Evolutionary conservation across 1,139 yeast genomes (phyloP), one percentile per base, ranked within the genome.

Genomic region (Saccharomyces hybrid): DNA sequence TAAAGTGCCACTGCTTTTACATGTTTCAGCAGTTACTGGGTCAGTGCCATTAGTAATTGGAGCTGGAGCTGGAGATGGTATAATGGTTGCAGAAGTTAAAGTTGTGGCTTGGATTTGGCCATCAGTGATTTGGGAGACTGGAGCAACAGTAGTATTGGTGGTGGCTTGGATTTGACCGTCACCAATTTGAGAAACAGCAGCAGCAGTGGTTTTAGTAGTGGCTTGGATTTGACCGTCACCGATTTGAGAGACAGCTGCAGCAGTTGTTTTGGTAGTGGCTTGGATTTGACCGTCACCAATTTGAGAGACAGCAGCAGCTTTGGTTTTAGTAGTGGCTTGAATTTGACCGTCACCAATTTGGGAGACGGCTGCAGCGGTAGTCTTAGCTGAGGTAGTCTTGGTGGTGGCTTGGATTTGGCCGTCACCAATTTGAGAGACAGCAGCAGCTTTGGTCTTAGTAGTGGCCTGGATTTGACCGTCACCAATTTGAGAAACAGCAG

Each of bases 51-150:
- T 61, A 5, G 44, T 38, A 32, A 88, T 89, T 57, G 88, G 88
- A 32, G 68, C 61, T 57, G 73, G 71, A 52, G 34, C 69, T 51
- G 51, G 69, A n/a, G 23, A 77, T 84, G 88, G 72, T 87, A 86
- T 62, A 69, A 88, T 88, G 70, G 84, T 88, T 65, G 84, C 84
- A 75, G 84, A 89, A 82, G 84, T 60, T 54, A 53, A 62, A 59
- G 47, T 50, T 28, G 38, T 26, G 14, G 47, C 49, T 42, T 50
- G 51, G 11, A 50, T 38, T 50, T 50, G 50, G 25, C 52, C 27
- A 57, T 42, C 34, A 28, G 48, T 50, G 38, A 48, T 34, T 47
- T 31, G 41, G 62, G 57, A 20, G 66, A 48, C 47, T 59, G 59
- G 50, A 50, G 52, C 27, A 16, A 47, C 52, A 50, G 42, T 48